Evolutionary conservation across 257 asterid genomes (phyloP).

Genomic region (Cruciata laevipes): DNA sequence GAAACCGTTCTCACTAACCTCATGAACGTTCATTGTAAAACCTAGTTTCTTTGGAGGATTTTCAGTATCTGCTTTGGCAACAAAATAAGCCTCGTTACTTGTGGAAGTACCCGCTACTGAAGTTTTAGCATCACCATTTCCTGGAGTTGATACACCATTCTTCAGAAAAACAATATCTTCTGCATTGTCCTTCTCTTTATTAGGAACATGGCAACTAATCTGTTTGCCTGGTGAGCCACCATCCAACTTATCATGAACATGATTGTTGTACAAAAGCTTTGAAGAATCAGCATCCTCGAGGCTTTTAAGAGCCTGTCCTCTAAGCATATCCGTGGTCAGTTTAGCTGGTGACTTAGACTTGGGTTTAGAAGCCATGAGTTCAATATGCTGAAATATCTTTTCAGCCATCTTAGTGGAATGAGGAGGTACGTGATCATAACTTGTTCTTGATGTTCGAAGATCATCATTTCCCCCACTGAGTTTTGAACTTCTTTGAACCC

Average conservation of each 20-base stretch:
- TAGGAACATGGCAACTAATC: conserved; percentile 27
- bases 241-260: conserved; percentile 34
- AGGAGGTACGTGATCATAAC: conserved; percentile 47
- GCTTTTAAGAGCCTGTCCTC: conserved; percentile 55
- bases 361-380: conserved; percentile 59
- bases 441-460: conserved; percentile 40
- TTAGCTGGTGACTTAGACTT: conserved; percentile 47
- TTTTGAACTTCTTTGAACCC: conserved; percentile 24
- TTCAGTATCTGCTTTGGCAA: conserved; percentile 31
- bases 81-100: conserved; percentile 17
- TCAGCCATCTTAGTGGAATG: conserved; percentile 72
- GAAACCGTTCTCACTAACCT: conserved; percentile 39
- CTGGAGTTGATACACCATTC: conserved; percentile 15
- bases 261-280: conserved; percentile 34
- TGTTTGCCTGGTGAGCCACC: conserved; percentile 22
- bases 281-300: conserved; percentile 50
- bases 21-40: conserved; percentile 66
- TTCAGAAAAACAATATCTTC: conserved; percentile 29
- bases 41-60: conserved; percentile 53
- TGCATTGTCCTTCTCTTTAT: conserved; percentile 23
- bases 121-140: conserved; percentile 18
- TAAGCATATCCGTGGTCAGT: conserved; percentile 45
- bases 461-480: conserved; percentile 33
- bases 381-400: conserved; percentile 76
- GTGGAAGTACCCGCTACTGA: conserved; percentile 23